Percentiles rank a stretch among this genome's conserved stretches.
phyloP scores from a whole-genome alignment of 2,329 filamentous ascomycete genomes.

The Sporothrix luriei region DNA sequence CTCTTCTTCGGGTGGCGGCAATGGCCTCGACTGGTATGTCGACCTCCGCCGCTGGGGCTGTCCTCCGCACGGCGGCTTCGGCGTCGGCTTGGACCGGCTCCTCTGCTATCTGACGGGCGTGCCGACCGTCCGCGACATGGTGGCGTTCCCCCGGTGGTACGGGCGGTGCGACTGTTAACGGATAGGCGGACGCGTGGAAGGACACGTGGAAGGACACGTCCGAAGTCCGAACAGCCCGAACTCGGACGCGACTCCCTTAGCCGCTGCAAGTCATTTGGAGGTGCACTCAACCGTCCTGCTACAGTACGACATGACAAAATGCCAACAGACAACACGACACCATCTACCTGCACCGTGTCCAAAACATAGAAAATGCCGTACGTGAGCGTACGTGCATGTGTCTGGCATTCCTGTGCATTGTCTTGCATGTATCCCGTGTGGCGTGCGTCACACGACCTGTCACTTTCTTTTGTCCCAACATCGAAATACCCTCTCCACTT shows the following conservation, averaged over 20 bases:
- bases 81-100: constrained; percentile 84
- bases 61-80: constrained; percentile 88
- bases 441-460: background rate
- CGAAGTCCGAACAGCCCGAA: background rate
- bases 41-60: constrained; percentile 90
- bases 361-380: constrained; percentile 1
- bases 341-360: background rate
- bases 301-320: background rate
- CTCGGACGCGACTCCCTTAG: background rate
- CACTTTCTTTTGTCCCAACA: background rate
- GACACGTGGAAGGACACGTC: too few relatives aligned
- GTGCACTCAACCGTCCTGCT: background rate
- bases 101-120: constrained; percentile 81
- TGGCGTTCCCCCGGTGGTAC: constrained; percentile 79
- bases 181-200: background rate
- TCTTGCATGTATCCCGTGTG: constrained; percentile 11
- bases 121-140: constrained; percentile 79
- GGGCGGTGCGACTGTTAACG: constrained; percentile 62
- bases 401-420: background rate
- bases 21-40: constrained; percentile 75
- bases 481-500: background rate
- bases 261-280: constrained; percentile 6
- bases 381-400: background rate
- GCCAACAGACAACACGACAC: too few relatives aligned
- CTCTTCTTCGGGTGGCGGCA: constrained; percentile 30